Evolutionary conservation across 768 basidiomycete genomes (phyloP).

Genomic region (Boletus tomentosulus): DNA sequence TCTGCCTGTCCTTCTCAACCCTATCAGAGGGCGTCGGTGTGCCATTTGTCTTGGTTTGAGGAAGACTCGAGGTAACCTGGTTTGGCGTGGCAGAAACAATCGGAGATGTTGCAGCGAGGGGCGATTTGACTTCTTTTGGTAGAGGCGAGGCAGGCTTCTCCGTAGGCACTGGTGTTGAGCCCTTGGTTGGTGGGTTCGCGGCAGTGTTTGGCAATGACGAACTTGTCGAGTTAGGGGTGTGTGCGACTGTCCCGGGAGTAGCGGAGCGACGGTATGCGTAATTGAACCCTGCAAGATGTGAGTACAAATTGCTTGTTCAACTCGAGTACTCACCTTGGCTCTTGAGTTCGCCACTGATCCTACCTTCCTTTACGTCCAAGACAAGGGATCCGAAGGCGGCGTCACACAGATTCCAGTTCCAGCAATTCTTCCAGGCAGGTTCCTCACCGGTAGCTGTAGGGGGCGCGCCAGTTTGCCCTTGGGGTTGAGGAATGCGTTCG

Average conservation of each 20-base stretch:
- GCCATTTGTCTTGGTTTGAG: constrained; percentile 31
- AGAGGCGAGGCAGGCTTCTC: constrained; percentile 35
- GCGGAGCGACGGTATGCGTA: constrained; percentile 86
- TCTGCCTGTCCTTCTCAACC: constrained; percentile 52
- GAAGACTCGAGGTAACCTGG: constrained; percentile 34
- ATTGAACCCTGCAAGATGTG: constrained; percentile 70
- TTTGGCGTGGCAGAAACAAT: constrained; percentile 28
- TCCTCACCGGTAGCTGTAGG: constrained; percentile 69
- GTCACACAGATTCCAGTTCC: constrained; percentile 99
- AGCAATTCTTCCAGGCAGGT: constrained; percentile 96
- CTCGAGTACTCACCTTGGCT: constrained; percentile 67
- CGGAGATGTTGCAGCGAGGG: constrained; percentile 34
- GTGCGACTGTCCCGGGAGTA: constrained; percentile 44
- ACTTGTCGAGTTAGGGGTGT: constrained; percentile 56
- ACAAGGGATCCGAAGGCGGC: constrained; percentile 89
- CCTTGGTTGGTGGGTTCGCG: constrained; percentile 31
- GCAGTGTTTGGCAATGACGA: constrained; percentile 45
- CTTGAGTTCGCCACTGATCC: constrained; percentile 88
- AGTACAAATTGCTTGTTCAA: constrained; percentile 1
- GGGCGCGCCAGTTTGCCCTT: constrained; percentile 34
- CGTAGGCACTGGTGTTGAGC: constrained; percentile 32
- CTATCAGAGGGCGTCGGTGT: constrained; percentile 41
- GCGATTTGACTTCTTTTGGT: constrained; percentile 32
- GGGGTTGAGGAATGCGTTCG: constrained; percentile 66
- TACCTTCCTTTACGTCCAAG: constrained; percentile 86